These are phyloP conservation scores for Garcia nutans DNA, from an alignment of 345 rosid genomes.

Conservation along the genomic window DNA sequence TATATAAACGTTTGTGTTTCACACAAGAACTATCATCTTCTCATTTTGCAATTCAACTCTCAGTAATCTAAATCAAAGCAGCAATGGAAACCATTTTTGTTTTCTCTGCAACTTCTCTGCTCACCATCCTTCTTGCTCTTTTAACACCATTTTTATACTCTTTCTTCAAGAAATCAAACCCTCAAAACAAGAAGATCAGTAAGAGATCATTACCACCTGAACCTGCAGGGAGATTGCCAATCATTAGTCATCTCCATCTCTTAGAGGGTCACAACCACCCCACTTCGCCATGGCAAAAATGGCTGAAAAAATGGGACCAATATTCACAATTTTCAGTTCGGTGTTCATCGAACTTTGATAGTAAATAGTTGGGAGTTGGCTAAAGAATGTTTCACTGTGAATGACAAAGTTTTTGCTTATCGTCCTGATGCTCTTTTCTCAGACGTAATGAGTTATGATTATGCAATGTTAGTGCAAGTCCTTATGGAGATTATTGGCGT, in stretches of 20 bases:
- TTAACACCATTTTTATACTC: not conserved
- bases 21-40: too few relatives aligned
- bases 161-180: not conserved
- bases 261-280: not conserved
- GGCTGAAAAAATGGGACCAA: not conserved
- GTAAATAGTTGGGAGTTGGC: not conserved
- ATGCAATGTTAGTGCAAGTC: not conserved
- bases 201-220: not conserved
- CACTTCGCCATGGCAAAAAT: not conserved
- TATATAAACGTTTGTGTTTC: too few relatives aligned
- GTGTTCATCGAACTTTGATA: not conserved
- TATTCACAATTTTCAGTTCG: constrained; percentile 10
- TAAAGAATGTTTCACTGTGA: not conserved
- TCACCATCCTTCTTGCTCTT: not conserved
- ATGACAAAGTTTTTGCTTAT: constrained; percentile 11
- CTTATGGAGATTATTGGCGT: constrained; percentile 22
- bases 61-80: too few relatives aligned
- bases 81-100: not conserved
- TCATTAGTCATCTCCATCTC: constrained; percentile 6
- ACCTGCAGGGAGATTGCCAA: constrained; percentile 15
- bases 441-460: constrained; percentile 14
- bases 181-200: too few relatives aligned
- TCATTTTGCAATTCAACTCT: too few relatives aligned
- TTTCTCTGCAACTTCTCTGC: not conserved
- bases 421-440: constrained; percentile 5